phyloP scores from a whole-genome alignment of 495 filamentous ascomycete species.

The Oidiodendron maius region DNA sequence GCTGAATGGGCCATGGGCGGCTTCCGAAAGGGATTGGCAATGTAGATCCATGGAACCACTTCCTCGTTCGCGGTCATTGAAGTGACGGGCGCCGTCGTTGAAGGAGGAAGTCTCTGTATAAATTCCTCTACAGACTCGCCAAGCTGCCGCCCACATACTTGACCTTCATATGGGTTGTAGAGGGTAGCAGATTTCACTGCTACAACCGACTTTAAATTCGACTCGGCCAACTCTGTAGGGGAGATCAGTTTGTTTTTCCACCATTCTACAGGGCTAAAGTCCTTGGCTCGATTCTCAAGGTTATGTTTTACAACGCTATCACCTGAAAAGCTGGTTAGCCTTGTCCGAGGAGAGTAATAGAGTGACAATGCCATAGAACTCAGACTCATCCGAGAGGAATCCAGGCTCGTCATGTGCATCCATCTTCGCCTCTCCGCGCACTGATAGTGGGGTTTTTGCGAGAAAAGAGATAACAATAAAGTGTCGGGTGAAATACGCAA shows the following conservation, averaged over 20 bases:
- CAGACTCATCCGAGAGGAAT: constrained; percentile 59
- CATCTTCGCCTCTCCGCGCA: too few species aligned
- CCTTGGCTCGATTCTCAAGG: constrained; percentile 27
- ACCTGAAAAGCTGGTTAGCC: constrained; percentile 12
- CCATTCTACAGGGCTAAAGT: constrained; percentile 42
- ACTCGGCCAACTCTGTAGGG: constrained; percentile 12
- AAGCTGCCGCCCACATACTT: constrained; percentile 40
- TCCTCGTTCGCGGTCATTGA: constrained; percentile 1
- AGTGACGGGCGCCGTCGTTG: constrained; percentile 39
- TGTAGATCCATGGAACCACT: constrained; percentile 60
- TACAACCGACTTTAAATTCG: constrained; percentile 4
- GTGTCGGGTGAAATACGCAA: too few species aligned
- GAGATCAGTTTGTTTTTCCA: constrained; percentile 33
- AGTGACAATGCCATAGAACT: constrained; percentile 57
- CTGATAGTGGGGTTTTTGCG: too few species aligned
- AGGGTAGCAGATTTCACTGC: constrained; percentile 17
- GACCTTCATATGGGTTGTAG: constrained; percentile 41
- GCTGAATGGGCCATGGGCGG: background rate
- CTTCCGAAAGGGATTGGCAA: constrained; percentile 46
- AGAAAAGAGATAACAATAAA: too few species aligned
- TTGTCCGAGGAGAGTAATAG: constrained; percentile 16
- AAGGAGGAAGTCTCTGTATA: constrained; percentile 58
- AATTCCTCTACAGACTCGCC: constrained; percentile 58
- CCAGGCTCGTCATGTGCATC: too few species aligned
- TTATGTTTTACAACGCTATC: constrained; percentile 11